Evolutionary conservation across 208 protist genomes (phyloP).

Genomic region (Acanthamoeba castellanii): DNA sequence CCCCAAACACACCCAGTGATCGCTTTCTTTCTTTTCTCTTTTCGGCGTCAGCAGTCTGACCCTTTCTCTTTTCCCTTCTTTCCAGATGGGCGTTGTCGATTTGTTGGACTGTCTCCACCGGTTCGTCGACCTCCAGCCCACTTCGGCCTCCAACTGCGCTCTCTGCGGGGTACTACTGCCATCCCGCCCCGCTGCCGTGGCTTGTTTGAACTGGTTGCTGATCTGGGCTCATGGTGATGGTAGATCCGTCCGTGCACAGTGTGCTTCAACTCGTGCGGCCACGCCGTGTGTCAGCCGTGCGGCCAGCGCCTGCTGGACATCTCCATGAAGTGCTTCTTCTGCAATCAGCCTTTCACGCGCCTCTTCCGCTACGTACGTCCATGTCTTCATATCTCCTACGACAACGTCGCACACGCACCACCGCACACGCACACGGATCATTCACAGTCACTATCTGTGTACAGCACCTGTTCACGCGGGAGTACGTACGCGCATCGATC

Average conservation of each 20-base stretch:
- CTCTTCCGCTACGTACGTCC: conserved; percentile 34
- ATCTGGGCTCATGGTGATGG: neutral
- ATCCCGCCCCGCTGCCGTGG: neutral
- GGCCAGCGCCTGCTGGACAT: conserved; percentile 12
- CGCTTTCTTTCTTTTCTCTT: too few species aligned
- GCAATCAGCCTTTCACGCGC: conserved; percentile 3
- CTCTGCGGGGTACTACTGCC: neutral
- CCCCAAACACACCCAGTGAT: neutral
- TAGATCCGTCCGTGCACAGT: conserved; percentile 26
- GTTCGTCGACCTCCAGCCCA: neutral
- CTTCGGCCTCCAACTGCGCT: neutral
- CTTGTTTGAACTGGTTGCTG: neutral
- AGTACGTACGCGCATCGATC: neutral
- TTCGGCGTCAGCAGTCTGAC: neutral
- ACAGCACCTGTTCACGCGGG: neutral
- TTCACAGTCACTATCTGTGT: neutral
- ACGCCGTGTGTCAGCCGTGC: conserved; percentile 27
- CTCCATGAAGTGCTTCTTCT: conserved; percentile 40
- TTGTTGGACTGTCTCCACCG: conserved; percentile 14
- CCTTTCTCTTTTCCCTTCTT: neutral
- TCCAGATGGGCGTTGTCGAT: neutral
- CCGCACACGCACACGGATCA: neutral
- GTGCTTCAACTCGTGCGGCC: conserved; percentile 46
- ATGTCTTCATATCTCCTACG: neutral
- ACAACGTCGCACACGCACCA: neutral